Conservation (phyloP, 805 yeast species). For the Lachancea mirantina region DNA sequence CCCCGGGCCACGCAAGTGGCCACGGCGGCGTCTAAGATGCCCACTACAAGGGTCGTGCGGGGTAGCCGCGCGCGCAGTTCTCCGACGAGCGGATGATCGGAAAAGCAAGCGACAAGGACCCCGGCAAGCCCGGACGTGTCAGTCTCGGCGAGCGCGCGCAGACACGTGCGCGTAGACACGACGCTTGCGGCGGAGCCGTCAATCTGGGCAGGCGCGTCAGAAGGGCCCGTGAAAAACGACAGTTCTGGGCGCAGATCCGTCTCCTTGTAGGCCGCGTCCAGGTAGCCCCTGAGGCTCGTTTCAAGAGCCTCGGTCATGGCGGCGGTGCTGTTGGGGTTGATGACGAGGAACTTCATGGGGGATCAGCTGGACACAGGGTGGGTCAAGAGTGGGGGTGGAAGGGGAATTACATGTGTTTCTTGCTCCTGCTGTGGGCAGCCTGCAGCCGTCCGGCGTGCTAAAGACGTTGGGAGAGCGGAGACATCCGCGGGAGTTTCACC, state of each 20-base stretch:
- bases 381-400: no score
- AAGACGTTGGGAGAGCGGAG: no score
- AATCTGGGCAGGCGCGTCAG: constrained; percentile 19
- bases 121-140: constrained; percentile 14
- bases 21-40: constrained; percentile 17
- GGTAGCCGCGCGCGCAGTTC: constrained; percentile 6
- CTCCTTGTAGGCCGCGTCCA: constrained; percentile 7
- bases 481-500: no score
- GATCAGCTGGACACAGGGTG: no score
- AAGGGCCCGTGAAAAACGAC: constrained; percentile 19
- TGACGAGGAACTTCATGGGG: constrained; percentile 13
- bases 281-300: constrained; percentile 7
- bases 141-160: constrained; percentile 14
- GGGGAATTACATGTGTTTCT: no score
- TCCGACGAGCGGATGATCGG: constrained; percentile 23
- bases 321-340: constrained; percentile 23
- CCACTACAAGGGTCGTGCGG: constrained; percentile 13
- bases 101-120: constrained; percentile 21
- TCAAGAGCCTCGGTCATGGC: constrained; percentile 18
- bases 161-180: constrained; percentile 16
- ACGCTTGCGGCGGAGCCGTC: constrained; percentile 15
- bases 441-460: no score
- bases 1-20: constrained; percentile 12
- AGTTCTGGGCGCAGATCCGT: constrained; percentile 1
- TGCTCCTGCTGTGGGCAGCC: no score